Evolutionary conservation across 805 yeast species (phyloP).

Genomic region (Ogataea wickerhamii): DNA sequence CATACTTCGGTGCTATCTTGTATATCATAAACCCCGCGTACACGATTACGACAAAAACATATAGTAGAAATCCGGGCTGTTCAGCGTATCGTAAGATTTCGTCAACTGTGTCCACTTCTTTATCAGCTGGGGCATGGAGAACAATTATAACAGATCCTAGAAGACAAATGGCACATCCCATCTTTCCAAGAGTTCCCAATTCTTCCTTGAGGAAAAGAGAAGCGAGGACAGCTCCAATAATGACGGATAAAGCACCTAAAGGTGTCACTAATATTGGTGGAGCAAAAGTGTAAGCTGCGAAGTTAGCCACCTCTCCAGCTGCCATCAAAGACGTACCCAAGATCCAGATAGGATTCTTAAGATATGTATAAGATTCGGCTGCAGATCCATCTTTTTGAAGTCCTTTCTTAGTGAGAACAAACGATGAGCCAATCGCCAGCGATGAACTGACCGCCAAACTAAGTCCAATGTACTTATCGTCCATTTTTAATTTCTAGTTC

Average conservation of each 20-base stretch:
- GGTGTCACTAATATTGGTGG: conserved; percentile 93
- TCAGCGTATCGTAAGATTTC: conserved; percentile 79
- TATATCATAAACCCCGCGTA: conserved; percentile 79
- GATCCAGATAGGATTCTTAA: conserved; percentile 90
- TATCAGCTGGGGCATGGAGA: conserved; percentile 92
- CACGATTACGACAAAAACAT: conserved; percentile 56
- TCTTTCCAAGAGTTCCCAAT: conserved; percentile 79
- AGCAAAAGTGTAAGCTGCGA: conserved; percentile 93
- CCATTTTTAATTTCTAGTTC: too few species aligned
- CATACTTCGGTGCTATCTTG: conserved; percentile 76
- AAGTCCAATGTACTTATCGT: conserved; percentile 85
- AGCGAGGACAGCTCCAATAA: conserved; percentile 88
- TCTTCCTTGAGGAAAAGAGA: conserved; percentile 82
- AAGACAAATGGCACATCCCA: conserved; percentile 90
- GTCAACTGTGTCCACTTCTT: conserved; percentile 82
- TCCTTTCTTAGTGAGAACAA: conserved; percentile 86
- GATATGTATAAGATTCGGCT: conserved; percentile 73
- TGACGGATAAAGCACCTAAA: conserved; percentile 83
- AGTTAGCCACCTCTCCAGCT: conserved; percentile 85
- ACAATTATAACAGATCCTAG: conserved; percentile 86
- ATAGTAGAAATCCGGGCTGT: conserved; percentile 70
- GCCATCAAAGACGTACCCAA: conserved; percentile 91
- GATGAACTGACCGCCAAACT: conserved; percentile 85
- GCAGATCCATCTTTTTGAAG: conserved; percentile 60
- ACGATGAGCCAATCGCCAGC: conserved; percentile 85